Evolutionary conservation across 495 filamentous ascomycete genomes (phyloP).

Genomic region (Ramalina intermedia): DNA sequence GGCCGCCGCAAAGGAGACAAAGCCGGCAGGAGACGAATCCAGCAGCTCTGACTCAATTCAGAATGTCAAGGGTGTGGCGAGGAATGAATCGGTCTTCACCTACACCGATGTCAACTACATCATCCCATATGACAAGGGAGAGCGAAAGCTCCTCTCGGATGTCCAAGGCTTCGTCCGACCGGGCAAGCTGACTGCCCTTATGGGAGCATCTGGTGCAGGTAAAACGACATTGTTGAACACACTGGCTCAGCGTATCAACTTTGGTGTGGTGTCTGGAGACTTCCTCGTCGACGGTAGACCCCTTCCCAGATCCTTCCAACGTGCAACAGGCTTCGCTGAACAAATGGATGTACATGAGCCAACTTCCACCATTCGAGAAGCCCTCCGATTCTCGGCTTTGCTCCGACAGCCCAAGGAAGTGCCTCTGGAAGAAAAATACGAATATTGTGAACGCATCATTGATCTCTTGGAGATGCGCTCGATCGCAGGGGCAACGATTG

Average conservation of each 20-base stretch:
- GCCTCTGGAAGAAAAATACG: conserved; percentile 57
- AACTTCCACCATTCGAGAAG: conserved; percentile 69
- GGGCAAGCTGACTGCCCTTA: conserved; percentile 56
- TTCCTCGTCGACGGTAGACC: conserved; percentile 42
- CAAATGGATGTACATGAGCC: conserved; percentile 72
- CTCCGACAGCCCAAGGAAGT: conserved; percentile 62
- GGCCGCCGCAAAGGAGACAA: conserved; percentile 10
- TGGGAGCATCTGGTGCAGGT: conserved; percentile 53
- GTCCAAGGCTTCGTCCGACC: conserved; percentile 59
- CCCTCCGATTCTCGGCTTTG: conserved; percentile 69
- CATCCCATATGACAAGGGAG: conserved; percentile 46
- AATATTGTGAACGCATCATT: conserved; percentile 74
- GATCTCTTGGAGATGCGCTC: conserved; percentile 67
- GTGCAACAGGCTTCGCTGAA: conserved; percentile 68
- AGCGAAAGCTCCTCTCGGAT: conserved; percentile 43
- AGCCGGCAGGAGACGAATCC: conserved; percentile 15
- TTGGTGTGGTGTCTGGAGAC: conserved; percentile 34
- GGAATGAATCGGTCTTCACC: conserved; percentile 54
- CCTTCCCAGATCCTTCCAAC: conserved; percentile 39
- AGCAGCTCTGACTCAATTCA: conserved; percentile 15
- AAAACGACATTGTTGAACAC: conserved; percentile 44
- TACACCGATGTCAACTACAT: conserved; percentile 69
- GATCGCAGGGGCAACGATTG: conserved; percentile 76
- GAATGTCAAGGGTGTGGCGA: conserved; percentile 31
- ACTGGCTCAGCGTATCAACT: conserved; percentile 38